These are phyloP conservation scores for Ganoderma leucocontextum DNA, from an alignment of 1,284 basidiomycete genomes.

Conservation along the genomic window DNA sequence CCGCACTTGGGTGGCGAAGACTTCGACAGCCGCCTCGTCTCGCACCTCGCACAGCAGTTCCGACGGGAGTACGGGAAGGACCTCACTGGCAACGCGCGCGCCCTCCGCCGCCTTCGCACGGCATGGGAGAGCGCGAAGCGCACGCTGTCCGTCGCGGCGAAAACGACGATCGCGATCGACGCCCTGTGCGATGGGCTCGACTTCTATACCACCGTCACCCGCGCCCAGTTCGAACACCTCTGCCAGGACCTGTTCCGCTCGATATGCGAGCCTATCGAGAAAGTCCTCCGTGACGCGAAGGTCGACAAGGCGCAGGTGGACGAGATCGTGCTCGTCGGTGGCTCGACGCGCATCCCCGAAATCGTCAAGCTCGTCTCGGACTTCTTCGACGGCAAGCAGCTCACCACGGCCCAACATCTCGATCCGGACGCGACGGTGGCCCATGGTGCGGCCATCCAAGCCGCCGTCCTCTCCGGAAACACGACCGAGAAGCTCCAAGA, in stretches of 20 bases:
- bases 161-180: slow-evolving; percentile 98
- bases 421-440: slow-evolving; percentile 99
- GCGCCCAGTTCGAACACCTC: slow-evolving; percentile 98
- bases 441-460: slow-evolving; percentile 99
- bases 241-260: slow-evolving; percentile 97
- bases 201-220: slow-evolving; percentile 98
- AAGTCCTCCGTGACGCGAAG: slow-evolving; percentile 97
- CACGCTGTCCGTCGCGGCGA: slow-evolving; percentile 95
- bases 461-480: slow-evolving; percentile 97
- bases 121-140: slow-evolving; percentile 99
- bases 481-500: slow-evolving; percentile 99
- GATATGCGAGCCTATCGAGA: slow-evolving; percentile 98
- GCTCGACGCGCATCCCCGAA: slow-evolving; percentile 98
- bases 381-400: slow-evolving; percentile 98
- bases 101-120: slow-evolving; percentile 95
- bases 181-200: slow-evolving; percentile 98
- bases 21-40: slow-evolving; percentile 98
- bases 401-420: slow-evolving; percentile 85
- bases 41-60: slow-evolving; percentile 98
- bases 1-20: slow-evolving; percentile 99
- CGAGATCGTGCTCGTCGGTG: slow-evolving; percentile 98
- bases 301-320: slow-evolving; percentile 96
- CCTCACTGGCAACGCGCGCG: slow-evolving; percentile 91
- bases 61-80: slow-evolving; percentile 99
- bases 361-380: slow-evolving; percentile 98